Evolutionary conservation across 129 eudicot species (phyloP).

Genomic region (Flaveria trinervia): DNA sequence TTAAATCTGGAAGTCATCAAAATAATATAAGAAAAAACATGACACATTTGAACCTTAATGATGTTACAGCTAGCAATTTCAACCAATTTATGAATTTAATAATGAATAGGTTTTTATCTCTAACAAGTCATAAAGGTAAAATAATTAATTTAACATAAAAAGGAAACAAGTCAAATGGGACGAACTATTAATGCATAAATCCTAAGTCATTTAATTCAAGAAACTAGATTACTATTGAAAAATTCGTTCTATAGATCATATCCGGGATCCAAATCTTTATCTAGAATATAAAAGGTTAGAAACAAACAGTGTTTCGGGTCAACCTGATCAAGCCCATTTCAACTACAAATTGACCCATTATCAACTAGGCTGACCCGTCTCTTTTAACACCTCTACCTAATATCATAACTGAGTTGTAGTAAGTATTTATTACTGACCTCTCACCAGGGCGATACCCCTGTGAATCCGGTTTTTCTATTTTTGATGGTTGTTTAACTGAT

Average conservation of each 20-base stretch:
- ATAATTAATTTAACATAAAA: neutral
- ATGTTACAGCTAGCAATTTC: neutral
- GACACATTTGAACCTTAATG: neutral
- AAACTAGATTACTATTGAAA: neutral
- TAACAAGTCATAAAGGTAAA: neutral
- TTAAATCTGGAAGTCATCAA: slow-evolving; percentile 60
- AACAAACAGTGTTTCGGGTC: neutral
- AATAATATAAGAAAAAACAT: slow-evolving; percentile 18
- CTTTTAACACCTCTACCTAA: neutral
- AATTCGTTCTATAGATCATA: neutral
- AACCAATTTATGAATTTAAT: neutral
- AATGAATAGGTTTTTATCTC: neutral
- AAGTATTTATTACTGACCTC: slow-evolving; percentile 49
- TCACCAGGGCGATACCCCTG: slow-evolving; percentile 93
- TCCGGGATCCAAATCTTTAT: neutral
- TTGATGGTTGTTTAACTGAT: slow-evolving; percentile 37
- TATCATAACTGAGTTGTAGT: neutral
- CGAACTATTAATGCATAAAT: neutral
- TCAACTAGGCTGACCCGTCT: neutral
- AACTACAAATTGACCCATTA: neutral
- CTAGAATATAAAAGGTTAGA: neutral
- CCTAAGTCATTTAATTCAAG: neutral
- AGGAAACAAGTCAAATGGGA: neutral
- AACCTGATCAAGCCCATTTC: neutral
- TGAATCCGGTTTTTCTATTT: slow-evolving; percentile 44